These are phyloP conservation scores for Schizochytrium sp. DNA, from an alignment of 108 stramenopile species.

Conservation along the genomic window DNA sequence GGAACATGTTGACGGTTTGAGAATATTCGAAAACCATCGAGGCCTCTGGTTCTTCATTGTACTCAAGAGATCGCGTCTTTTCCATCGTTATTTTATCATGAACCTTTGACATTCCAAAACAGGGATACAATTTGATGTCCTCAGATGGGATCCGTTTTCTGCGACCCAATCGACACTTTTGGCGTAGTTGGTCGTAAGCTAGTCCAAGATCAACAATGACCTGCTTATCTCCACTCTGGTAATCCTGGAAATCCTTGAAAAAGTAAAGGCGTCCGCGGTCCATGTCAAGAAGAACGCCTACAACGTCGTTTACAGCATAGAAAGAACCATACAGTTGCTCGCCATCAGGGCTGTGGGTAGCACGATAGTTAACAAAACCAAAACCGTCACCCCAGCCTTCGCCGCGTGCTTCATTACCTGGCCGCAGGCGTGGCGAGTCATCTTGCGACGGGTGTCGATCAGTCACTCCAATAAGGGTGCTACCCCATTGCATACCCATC, in stretches of 20 bases:
- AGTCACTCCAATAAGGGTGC: constrained; percentile 16
- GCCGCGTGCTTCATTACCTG: background rate
- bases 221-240: constrained; percentile 54
- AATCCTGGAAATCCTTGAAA: constrained; percentile 42
- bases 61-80: constrained; percentile 19
- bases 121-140: constrained; percentile 56
- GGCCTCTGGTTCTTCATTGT: background rate
- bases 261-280: constrained; percentile 59
- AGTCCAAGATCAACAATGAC: constrained; percentile 56
- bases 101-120: constrained; percentile 32
- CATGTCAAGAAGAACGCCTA: constrained; percentile 66
- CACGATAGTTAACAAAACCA: constrained; percentile 62
- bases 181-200: constrained; percentile 38
- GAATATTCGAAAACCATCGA: background rate
- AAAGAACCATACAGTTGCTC: constrained; percentile 62
- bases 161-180: constrained; percentile 16
- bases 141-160: background rate
- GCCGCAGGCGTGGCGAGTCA: background rate
- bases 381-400: constrained; percentile 61
- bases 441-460: background rate
- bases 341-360: background rate
- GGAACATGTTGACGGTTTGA: background rate
- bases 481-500: constrained; percentile 49
- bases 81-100: constrained; percentile 13
- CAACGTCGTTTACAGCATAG: constrained; percentile 63